A percentile compares a stretch with the other conserved stretches of the same genome.
These are phyloP conservation scores for Oryza glaberrima DNA, from an alignment of 176 grass and related monocot genomes.

Conservation along the genomic window DNA sequence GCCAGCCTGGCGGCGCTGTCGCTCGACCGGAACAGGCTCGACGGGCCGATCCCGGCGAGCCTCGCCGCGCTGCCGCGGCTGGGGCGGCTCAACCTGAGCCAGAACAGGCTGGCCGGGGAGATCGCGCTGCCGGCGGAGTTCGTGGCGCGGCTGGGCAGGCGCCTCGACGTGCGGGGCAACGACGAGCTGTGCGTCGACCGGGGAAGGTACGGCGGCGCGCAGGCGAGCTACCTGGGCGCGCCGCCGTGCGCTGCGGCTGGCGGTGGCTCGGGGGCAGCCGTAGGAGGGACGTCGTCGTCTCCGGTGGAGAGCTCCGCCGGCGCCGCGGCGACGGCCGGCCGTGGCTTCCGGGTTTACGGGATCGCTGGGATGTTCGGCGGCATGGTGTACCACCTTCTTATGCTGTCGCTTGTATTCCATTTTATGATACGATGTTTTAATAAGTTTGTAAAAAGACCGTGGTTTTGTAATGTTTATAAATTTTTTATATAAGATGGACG, in stretches of 20 bases:
- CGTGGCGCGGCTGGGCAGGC: conserved; percentile 67
- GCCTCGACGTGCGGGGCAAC: conserved; percentile 80
- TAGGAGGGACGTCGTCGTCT: neutral
- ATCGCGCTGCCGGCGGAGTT: conserved; percentile 71
- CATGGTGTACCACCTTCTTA: conserved; percentile 1
- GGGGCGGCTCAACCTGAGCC: conserved; percentile 86
- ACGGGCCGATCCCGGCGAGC: conserved; percentile 66
- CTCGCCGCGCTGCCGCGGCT: conserved; percentile 70
- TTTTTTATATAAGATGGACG: no score
- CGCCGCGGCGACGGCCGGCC: neutral
- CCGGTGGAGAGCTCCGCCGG: neutral
- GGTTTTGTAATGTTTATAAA: no score
- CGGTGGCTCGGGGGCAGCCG: neutral
- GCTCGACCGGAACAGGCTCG: conserved; percentile 74
- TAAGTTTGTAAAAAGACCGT: no score
- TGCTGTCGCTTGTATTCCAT: neutral
- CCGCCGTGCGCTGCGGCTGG: conserved; percentile 50
- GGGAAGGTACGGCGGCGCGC: conserved; percentile 30
- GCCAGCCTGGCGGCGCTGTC: conserved; percentile 63
- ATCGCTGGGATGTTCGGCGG: neutral
- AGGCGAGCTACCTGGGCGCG: conserved; percentile 49
- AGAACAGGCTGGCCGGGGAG: conserved; percentile 80
- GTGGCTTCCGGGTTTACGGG: neutral
- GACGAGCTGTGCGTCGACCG: conserved; percentile 61
- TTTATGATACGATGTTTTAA: conserved; percentile 11